These are phyloP conservation scores for Thielaviopsis populi DNA, from an alignment of 2,329 filamentous ascomycete genomes.

Conservation along the genomic window DNA sequence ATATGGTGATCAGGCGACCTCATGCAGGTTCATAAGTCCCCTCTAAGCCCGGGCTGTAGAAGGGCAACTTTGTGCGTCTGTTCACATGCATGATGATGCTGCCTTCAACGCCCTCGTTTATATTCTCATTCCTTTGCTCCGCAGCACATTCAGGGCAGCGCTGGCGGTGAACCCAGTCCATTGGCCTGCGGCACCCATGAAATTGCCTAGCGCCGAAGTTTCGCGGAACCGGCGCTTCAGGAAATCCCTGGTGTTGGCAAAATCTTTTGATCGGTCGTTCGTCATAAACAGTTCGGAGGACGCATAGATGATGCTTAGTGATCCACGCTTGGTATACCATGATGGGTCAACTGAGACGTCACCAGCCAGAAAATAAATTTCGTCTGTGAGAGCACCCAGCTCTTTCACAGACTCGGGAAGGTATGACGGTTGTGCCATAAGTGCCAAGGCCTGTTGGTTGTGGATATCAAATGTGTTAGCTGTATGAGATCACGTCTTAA, in stretches of 20 bases:
- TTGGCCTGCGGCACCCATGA: constrained; percentile 49
- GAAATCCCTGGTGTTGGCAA: constrained; percentile 64
- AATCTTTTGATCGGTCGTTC: constrained; percentile 61
- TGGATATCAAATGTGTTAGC: neutral
- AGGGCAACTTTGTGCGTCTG: no score
- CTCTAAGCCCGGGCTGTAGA: no score
- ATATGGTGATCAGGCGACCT: no score
- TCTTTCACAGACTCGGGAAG: constrained; percentile 63
- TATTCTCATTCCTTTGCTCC: constrained; percentile 77
- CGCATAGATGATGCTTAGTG: constrained; percentile 45
- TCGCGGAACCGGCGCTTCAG: constrained; percentile 62
- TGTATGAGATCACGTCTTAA: neutral
- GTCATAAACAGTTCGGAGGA: constrained; percentile 88
- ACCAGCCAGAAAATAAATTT: constrained; percentile 78
- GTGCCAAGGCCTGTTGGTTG: constrained; percentile 53
- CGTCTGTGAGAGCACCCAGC: constrained; percentile 69
- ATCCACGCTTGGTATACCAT: constrained; percentile 62
- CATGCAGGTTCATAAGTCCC: no score
- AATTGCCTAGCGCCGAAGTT: constrained; percentile 44
- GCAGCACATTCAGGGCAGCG: constrained; percentile 63
- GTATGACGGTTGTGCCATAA: constrained; percentile 76
- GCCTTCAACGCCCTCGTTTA: constrained; percentile 25
- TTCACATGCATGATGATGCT: neutral
- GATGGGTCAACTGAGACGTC: constrained; percentile 67
- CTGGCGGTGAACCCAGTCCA: constrained; percentile 73